Evolutionary conservation across 2,329 filamentous ascomycete genomes (phyloP), one percentile per base, ranked within the genome.

Genomic region (Parascedosporium putredinis): DNA sequence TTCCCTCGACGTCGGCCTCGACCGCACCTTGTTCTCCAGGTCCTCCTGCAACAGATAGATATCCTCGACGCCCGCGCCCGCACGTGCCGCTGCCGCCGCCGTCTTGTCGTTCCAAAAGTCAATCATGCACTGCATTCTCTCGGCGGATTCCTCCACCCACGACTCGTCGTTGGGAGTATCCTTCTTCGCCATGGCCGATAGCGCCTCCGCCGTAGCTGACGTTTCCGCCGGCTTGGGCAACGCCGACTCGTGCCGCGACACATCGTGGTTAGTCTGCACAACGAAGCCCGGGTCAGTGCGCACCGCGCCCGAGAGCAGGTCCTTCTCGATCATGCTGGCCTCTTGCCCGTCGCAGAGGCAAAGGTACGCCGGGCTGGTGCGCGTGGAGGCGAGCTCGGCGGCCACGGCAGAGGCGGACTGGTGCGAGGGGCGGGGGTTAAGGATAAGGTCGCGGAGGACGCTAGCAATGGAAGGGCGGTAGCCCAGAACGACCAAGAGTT

Each of bases 281-380:
- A 45, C 44, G 20, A 45, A 45, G 25, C 12, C 44, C 7, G 44
- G 16, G 4, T 45, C 24, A 8, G 22, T 45, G n/a, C 25, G 54
- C 5, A 62, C 45, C 1, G 22, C 49, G 1, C 58, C 59, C 1
- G 50, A 40, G 12, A 40, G 36, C 6, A 63, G 47, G 33, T 64
- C 62, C n/a, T 63, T 62, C n/a, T 64, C 60, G 0, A 63, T 38
- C 9, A 59, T 27, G 23, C 55, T 58, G 2, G 58, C 54, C 2
- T 46, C 34, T 1, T 60, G 49, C 1, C 61, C 54, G 2, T 52
- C 57, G 23, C 59, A 63, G 47, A 64, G 55, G 4, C 63, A 55
- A 8, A 65, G 54, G 20, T 64, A 64, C 2, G 61, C 61, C 0
- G 63, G 54, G 1, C 59, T 63, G 6, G 61, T 62, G 1, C 49